A percentile compares a stretch with the other conserved stretches of the same genome.
Evolutionary conservation across 345 rosid species (phyloP).

Genomic region (Eucalyptus virginea): DNA sequence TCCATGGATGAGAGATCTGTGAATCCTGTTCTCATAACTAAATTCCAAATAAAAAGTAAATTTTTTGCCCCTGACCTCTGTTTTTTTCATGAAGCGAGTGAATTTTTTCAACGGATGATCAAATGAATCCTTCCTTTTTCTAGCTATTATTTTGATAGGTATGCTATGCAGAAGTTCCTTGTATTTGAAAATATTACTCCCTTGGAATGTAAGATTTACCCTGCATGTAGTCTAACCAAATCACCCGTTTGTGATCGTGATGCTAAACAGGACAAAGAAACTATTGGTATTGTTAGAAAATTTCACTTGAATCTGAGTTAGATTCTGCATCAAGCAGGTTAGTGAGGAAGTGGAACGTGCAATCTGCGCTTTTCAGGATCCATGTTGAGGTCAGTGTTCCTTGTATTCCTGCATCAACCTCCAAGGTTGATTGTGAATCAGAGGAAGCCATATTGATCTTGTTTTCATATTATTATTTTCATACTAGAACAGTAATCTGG

Average conservation of each 20-base stretch:
- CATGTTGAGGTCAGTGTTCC: background rate
- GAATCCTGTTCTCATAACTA: background rate
- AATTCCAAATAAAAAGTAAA: too few species aligned
- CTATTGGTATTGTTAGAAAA: background rate
- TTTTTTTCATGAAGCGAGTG: background rate
- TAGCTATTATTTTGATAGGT: background rate
- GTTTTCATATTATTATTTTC: background rate
- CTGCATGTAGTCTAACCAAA: background rate
- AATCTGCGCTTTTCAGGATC: background rate
- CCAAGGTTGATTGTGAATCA: background rate
- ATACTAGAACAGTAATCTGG: background rate
- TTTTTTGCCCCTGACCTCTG: background rate
- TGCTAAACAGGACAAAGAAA: background rate
- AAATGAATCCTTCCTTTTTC: background rate
- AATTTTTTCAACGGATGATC: background rate
- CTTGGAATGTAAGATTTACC: background rate
- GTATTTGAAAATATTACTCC: background rate
- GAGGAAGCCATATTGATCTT: background rate
- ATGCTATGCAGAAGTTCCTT: background rate
- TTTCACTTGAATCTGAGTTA: background rate
- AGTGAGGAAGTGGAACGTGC: background rate
- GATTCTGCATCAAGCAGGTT: background rate
- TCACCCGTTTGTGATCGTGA: background rate
- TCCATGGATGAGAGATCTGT: background rate
- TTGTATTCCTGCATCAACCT: background rate